These are phyloP conservation scores for Thelephora terrestris DNA, from an alignment of 1,284 basidiomycete genomes.

Conservation along the genomic window DNA sequence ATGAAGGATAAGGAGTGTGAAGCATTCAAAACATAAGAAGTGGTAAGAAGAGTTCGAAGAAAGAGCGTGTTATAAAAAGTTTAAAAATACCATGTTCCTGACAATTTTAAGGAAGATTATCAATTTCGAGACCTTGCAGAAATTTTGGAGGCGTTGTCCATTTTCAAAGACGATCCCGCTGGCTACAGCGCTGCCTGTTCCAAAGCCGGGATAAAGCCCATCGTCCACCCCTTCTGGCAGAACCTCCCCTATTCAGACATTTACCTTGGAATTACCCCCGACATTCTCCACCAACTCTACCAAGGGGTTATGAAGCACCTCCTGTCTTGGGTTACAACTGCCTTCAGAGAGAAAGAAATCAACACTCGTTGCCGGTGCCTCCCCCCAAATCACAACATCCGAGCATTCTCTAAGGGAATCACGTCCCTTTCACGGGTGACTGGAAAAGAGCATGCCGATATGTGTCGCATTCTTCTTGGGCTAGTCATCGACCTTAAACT, in stretches of 20 bases:
- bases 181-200: not conserved
- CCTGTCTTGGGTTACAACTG: not conserved
- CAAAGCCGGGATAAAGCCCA: slow-evolving; percentile 8
- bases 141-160: slow-evolving; percentile 6
- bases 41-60: no score
- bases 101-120: no score
- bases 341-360: not conserved
- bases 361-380: not conserved
- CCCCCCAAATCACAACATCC: not conserved
- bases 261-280: slow-evolving; percentile 21
- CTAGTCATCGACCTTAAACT: not conserved
- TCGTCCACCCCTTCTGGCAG: slow-evolving; percentile 27
- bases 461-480: slow-evolving; percentile 12
- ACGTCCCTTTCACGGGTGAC: slow-evolving; percentile 6
- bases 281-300: no score
- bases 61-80: no score
- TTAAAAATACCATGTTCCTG: no score
- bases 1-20: no score
- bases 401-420: not conserved
- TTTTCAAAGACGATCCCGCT: slow-evolving; percentile 4
- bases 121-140: slow-evolving; percentile 4
- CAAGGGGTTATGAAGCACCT: no score
- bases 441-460: slow-evolving; percentile 16
- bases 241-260: slow-evolving; percentile 19
- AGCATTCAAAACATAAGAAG: no score